Conservation (phyloP, 2,329 filamentous ascomycete genomes). For the Ramularia collo-cygni region DNA sequence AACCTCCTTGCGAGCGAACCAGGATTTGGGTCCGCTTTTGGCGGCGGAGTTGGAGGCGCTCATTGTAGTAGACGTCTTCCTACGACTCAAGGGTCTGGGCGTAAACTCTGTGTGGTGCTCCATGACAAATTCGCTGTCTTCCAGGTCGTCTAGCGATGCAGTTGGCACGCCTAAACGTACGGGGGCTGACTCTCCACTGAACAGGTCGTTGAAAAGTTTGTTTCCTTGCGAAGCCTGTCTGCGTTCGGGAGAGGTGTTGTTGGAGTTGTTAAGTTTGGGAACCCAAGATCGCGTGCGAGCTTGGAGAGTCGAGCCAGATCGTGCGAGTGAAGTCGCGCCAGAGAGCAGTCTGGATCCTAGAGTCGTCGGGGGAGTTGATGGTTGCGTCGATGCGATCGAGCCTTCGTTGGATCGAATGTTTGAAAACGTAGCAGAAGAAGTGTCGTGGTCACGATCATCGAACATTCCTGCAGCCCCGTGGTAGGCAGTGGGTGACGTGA, state of each 20-base stretch:
- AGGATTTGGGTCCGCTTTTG: conserved; percentile 18
- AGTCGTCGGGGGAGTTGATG: conserved; percentile 18
- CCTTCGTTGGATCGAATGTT: conserved; percentile 10
- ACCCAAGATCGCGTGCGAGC: conserved; percentile 27
- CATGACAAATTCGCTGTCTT: conserved; percentile 29
- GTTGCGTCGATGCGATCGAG: conserved; percentile 5
- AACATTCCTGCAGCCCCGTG: conserved; percentile 6
- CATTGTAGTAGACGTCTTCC: conserved; percentile 10
- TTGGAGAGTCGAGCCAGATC: conserved; percentile 25
- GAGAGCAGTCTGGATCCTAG: conserved; percentile 24
- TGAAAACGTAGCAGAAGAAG: conserved; percentile 12
- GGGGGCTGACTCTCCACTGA: conserved; percentile 30
- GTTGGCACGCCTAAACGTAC: conserved; percentile 27
- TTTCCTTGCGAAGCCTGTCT: conserved; percentile 9
- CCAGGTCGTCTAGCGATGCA: conserved; percentile 24
- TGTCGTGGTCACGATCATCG: conserved; percentile 9
- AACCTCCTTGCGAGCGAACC: conserved; percentile 28
- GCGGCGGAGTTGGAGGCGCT: conserved; percentile 2
- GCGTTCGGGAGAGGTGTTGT: conserved; percentile 6
- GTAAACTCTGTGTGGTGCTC: conserved; percentile 31
- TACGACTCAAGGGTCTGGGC: conserved; percentile 19
- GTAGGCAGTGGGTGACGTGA: conserved; percentile 5
- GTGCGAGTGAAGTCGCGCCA: conserved; percentile 23
- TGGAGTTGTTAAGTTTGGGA: conserved; percentile 22
- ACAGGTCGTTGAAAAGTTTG: conserved; percentile 27